phyloP scores from a whole-genome alignment of 208 protist species.

The Wallacemonas sp. region DNA sequence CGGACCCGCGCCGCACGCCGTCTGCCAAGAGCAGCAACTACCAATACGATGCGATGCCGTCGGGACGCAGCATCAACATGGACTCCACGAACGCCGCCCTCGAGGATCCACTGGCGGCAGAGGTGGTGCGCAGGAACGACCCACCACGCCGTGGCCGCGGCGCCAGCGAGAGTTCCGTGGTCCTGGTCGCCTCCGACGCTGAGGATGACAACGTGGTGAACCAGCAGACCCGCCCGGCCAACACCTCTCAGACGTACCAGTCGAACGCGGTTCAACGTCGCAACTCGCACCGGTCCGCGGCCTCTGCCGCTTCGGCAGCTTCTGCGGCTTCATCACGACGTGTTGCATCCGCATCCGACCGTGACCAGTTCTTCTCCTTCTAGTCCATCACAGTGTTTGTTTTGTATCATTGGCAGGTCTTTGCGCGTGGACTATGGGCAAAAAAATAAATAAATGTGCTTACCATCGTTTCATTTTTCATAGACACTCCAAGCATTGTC shows the following conservation, averaged over 20 bases:
- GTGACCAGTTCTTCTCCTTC: conserved; percentile 20
- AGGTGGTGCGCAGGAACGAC: background rate
- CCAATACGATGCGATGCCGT: conserved; percentile 8
- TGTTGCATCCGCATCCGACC: background rate
- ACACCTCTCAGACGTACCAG: conserved; percentile 15
- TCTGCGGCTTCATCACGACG: conserved; percentile 3
- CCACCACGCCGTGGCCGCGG: background rate
- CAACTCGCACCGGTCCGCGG: conserved; percentile 6
- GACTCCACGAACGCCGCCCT: conserved; percentile 16
- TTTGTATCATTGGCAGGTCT: too few relatives aligned
- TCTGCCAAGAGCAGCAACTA: conserved; percentile 8
- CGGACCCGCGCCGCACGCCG: background rate
- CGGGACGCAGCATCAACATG: conserved; percentile 14
- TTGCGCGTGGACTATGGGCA: background rate
- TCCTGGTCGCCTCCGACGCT: conserved; percentile 34
- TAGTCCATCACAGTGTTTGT: too few relatives aligned
- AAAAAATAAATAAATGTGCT: background rate
- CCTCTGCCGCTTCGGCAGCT: background rate
- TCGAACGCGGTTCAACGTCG: conserved; percentile 16
- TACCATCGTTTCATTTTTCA: background rate
- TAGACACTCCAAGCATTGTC: too few relatives aligned
- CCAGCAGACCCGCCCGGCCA: background rate
- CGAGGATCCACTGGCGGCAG: conserved; percentile 3
- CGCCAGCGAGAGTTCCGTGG: conserved; percentile 12
- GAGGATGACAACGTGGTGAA: conserved; percentile 19